phyloP scores from a whole-genome alignment of 768 basidiomycete species.

The Lepiota brunneoincarnata region DNA sequence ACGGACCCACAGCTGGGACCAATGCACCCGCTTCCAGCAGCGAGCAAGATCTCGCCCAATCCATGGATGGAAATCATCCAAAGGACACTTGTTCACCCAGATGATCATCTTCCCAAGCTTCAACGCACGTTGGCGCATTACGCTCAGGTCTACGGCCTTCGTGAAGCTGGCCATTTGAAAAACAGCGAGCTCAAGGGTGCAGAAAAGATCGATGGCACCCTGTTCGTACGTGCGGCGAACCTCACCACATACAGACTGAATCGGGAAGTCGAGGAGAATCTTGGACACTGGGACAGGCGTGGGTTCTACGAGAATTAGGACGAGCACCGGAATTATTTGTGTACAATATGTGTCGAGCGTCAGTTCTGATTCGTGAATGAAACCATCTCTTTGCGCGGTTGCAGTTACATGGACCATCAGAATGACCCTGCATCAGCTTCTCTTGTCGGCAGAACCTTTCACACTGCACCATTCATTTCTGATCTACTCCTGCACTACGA shows the following conservation, averaged over 20 bases:
- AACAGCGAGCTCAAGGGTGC: slow-evolving; percentile 40
- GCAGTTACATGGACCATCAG: not conserved
- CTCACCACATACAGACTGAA: slow-evolving; percentile 37
- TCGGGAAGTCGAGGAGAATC: not conserved
- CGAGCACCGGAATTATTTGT: not conserved
- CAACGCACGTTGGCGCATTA: slow-evolving; percentile 34
- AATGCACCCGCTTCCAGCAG: slow-evolving; percentile 25
- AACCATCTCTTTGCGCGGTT: not conserved
- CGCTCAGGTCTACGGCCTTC: slow-evolving; percentile 13
- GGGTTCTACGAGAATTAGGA: slow-evolving; percentile 1
- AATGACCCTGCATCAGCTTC: not conserved
- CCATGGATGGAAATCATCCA: slow-evolving; percentile 59
- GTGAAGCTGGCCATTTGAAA: slow-evolving; percentile 11
- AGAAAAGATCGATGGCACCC: slow-evolving; percentile 49
- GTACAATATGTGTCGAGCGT: not conserved
- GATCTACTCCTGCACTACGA: too few relatives aligned
- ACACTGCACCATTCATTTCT: too few relatives aligned
- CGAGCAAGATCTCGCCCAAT: slow-evolving; percentile 40
- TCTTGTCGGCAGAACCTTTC: not conserved
- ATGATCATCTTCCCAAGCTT: slow-evolving; percentile 46
- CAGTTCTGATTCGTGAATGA: not conserved
- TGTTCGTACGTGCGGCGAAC: slow-evolving; percentile 56
- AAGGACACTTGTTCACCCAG: slow-evolving; percentile 50
- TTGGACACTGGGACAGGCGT: slow-evolving; percentile 1
- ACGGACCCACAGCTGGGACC: slow-evolving; percentile 15